Conservation (phyloP, 345 rosid species). For the Passiflora organensis region DNA sequence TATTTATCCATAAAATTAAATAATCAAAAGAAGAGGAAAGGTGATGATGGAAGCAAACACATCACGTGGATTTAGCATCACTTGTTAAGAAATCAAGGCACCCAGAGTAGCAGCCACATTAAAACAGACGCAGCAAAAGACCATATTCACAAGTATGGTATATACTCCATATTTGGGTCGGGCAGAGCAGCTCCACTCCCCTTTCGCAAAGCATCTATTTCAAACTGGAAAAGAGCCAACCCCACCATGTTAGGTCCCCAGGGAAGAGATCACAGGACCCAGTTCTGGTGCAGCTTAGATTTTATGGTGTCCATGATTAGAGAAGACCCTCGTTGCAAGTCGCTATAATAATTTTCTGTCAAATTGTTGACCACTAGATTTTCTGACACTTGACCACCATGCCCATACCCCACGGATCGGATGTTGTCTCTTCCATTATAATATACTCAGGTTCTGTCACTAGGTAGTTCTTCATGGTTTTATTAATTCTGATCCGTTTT, state of each 20-base stretch:
- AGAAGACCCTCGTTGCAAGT: background rate
- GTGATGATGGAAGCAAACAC: constrained; percentile 1
- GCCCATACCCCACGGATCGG: background rate
- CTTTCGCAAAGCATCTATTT: no score
- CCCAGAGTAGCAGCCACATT: background rate
- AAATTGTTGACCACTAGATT: constrained; percentile 3
- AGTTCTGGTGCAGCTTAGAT: background rate
- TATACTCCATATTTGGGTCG: background rate
- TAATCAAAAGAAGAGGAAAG: background rate
- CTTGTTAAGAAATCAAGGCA: constrained; percentile 29
- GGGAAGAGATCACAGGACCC: background rate
- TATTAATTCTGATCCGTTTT: no score
- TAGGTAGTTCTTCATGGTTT: no score
- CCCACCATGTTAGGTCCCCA: background rate
- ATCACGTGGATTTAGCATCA: constrained; percentile 24
- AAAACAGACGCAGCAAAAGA: background rate
- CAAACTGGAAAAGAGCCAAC: background rate
- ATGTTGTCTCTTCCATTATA: background rate
- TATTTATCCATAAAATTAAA: background rate
- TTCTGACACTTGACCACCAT: background rate
- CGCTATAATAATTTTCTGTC: background rate
- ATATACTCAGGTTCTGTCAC: no score
- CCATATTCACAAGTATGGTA: background rate
- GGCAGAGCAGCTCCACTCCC: background rate
- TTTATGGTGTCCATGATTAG: background rate